Evolutionary conservation across 495 filamentous ascomycete genomes (phyloP), one percentile per base, ranked within the genome.

Genomic region (Pyrenopolyporus hunteri): DNA sequence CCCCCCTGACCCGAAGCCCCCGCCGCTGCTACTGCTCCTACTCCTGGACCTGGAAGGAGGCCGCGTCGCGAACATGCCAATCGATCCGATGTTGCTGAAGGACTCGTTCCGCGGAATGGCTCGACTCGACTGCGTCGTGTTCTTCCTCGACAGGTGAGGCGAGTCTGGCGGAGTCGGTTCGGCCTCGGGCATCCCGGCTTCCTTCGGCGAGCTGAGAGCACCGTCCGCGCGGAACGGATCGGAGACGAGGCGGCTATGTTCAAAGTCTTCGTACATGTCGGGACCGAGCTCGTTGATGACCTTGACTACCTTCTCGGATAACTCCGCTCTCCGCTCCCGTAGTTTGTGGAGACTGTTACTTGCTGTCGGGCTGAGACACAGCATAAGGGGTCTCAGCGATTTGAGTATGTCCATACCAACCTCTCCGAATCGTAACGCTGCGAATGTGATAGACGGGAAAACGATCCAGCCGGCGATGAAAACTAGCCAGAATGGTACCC

Each of bases 391-490:
- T 1, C 90, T 84, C 9, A 99, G 85, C 0, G 94, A 98, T 75
- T 98, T 99, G 75, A 92, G 62, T 42, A 99, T 97, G 68, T 99
- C 94, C 93, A 99, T 98, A 25, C 92, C 94, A 44, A 93, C 86
- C 73, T 99, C 94, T 36, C 94, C 94, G 67, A 98, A 96, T 4
- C 94, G 89, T 28, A 99, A 87, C 6, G 95, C 92, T 2, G 91
- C 93, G 70, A 96, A 97, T 3, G 92, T 96, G 73, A 97, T 89
- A 17, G 86, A 80, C 1, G 92, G 91, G 78, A 96, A 97, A 59
- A 96, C 74, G 29, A 92, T 75, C 77, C 91, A 86, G 14, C 87
- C 87, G 29, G 85, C 80, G 0, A 90, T 67, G 28, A 89, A 82
- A 26, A 96, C 82, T n/a, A 82, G 65, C 85, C 88, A 93, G 45